Evolutionary conservation across 805 yeast species (phyloP), one percentile per base, ranked within the genome.

Genomic region (Saccharomyces kudriavzevii): DNA sequence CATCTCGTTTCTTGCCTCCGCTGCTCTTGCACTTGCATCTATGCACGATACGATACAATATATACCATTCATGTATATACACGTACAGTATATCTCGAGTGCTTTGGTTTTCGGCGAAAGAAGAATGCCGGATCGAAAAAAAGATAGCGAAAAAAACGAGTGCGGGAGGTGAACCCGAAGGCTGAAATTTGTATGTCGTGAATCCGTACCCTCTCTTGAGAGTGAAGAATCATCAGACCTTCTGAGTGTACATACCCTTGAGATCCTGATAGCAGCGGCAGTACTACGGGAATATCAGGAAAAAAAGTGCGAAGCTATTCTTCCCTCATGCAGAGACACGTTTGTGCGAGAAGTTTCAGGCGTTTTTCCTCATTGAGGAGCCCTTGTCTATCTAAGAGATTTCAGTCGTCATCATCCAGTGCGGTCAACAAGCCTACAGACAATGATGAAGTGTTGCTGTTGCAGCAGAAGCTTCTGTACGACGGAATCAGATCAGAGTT

Each of bases 391-490:
- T 17, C 43, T 8, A 35, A 8, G 17, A 35, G 43, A 17, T 35
- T 35, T 8, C 43, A 35, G 43, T 35, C 43, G 9, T 35, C 43
- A 17, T 17, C 43, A 35, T 35, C 43, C 22, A 11, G 22, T 35
- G 24, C 43, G 22, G 43, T 4, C 43, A 17, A 35, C 43, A 35
- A 8, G 11, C 11, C 43, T 20, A 35, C 11, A 22, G 17, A 35
- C 13, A 35, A 35, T 6, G 65, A 62, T 30, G 67, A 64, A 29
- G 54, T 61, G 4, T 48, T 59, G 13, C 45, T 63, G 20, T 47
- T 62, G 27, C 68, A 67, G 49, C 67, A 64, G 51, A 60, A 62
- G 47, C 61, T 62, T 46, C 58, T 60, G 40, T 65, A 64, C 52
- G 64, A 64, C 35, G 57, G 58, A n/a, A 59, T 67, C 9, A 29